Conservation (phyloP, 2,329 filamentous ascomycete genomes). For the Coleophoma cylindrospora region DNA sequence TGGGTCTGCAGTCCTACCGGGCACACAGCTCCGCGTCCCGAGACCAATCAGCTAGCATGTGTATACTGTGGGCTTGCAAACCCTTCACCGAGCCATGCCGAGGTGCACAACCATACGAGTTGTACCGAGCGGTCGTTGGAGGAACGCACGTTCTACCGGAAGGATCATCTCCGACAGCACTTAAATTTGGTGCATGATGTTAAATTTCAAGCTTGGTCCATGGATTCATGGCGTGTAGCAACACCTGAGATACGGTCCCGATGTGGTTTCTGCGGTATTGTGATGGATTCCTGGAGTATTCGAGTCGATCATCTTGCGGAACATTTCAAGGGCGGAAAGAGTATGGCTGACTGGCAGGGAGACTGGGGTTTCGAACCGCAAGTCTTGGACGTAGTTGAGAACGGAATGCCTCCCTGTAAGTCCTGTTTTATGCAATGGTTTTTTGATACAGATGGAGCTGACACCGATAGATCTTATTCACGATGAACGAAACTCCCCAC, state of each 20-base stretch:
- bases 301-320: conserved; percentile 61
- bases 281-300: conserved; percentile 56
- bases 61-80: conserved; percentile 55
- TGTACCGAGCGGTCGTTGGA: conserved; percentile 61
- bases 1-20: conserved; percentile 62
- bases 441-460: conserved; percentile 5
- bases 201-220: conserved; percentile 60
- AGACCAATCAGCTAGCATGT: conserved; percentile 52
- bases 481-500: conserved; percentile 51
- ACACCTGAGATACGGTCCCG: conserved; percentile 57
- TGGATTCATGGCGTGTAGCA: conserved; percentile 56
- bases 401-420: conserved; percentile 62
- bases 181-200: conserved; percentile 54
- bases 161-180: conserved; percentile 64
- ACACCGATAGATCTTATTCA: conserved; percentile 52
- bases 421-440: conserved; percentile 26
- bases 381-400: conserved; percentile 59
- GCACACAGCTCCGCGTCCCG: conserved; percentile 48
- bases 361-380: conserved; percentile 63
- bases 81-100: conserved; percentile 50
- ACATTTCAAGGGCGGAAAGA: conserved; percentile 61
- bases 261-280: conserved; percentile 60
- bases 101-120: conserved; percentile 53
- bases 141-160: conserved; percentile 62
- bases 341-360: conserved; percentile 66